phyloP scores from a whole-genome alignment of 352 stramenopile species.

The Globisporangium ultimum region DNA sequence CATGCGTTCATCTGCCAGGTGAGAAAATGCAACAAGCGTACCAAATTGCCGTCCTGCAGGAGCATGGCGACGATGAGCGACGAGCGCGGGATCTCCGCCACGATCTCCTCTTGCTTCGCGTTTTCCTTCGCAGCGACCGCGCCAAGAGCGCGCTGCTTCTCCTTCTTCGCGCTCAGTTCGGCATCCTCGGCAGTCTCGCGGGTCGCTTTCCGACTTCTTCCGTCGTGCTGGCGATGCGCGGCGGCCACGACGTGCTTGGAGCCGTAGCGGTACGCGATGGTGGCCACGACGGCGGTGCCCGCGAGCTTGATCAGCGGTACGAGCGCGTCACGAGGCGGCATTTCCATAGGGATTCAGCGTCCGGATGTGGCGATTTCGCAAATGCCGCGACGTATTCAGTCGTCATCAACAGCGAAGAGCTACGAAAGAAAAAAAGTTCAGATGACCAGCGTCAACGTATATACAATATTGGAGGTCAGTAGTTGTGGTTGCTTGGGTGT shows the following conservation, averaged over 20 bases:
- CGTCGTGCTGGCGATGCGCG: constrained; percentile 11
- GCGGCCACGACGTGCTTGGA: constrained; percentile 14
- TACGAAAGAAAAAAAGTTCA: too few relatives aligned
- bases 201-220: constrained; percentile 12
- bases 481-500: too few relatives aligned
- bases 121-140: constrained; percentile 2
- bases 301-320: constrained; percentile 34
- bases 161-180: background rate
- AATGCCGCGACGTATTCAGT: too few relatives aligned
- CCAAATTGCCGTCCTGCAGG: constrained; percentile 46
- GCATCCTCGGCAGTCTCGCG: background rate
- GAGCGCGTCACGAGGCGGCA: constrained; percentile 23
- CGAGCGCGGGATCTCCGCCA: constrained; percentile 17
- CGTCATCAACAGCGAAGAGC: too few relatives aligned
- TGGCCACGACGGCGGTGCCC: constrained; percentile 26
- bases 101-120: constrained; percentile 5
- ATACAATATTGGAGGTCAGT: too few relatives aligned
- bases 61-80: constrained; percentile 38
- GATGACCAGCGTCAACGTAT: too few relatives aligned
- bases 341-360: background rate
- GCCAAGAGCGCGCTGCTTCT: background rate
- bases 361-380: too few relatives aligned
- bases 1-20: too few relatives aligned
- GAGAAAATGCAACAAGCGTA: constrained; percentile 9
- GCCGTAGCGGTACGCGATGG: constrained; percentile 22